Evolutionary conservation across 768 basidiomycete genomes (phyloP), one percentile per base, ranked within the genome.

Genomic region (Naganishia friedmannii): DNA sequence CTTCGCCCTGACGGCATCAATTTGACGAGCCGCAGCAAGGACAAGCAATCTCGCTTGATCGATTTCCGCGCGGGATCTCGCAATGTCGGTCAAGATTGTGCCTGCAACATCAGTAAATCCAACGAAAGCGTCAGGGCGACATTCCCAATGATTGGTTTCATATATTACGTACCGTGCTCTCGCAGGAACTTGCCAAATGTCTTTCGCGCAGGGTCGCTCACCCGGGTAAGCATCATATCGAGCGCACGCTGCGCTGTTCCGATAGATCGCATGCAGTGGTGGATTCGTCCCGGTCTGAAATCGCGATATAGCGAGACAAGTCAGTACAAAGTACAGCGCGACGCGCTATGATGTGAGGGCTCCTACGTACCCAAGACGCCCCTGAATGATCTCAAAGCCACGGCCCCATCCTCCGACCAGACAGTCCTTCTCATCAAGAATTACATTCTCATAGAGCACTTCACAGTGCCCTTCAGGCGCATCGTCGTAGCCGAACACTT

Each of bases 351-450:
- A n/a, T n/a, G n/a, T n/a, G n/a, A n/a, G n/a, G n/a, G n/a, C n/a
- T n/a, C n/a, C n/a, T n/a, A 76, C 85, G 56, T 78, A 90, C 90
- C 93, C 94, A 65, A 97, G 88, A 72, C 94, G 91, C 53, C 93
- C 93, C 86, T 97, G 94, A 72, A 97, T 91, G 73, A 94, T 93
- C 86, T 97, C 96, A 74, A 99, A 99, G 6, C 96, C 96, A 73
- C 86, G 86, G 17, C 96, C 94, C 90, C 94, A 94, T 5, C 95
- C 95, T 10, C 79, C 79, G 4, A 79, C 79, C 17, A 99, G 86
- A 58, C 97, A 79, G 78, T 93, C 93, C 66, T 83, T 82, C 70
- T 91, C 80, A 10, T 93, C 93, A 21, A 99, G 89, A 39, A 91
- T 88, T 31, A 98, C 96, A 78, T 96, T 91, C 28, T 93, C 89